Percentiles rank a stretch among this genome's conserved stretches.
Evolutionary conservation across 768 basidiomycete species (phyloP).

Genomic region (Naganishia onofrii): DNA sequence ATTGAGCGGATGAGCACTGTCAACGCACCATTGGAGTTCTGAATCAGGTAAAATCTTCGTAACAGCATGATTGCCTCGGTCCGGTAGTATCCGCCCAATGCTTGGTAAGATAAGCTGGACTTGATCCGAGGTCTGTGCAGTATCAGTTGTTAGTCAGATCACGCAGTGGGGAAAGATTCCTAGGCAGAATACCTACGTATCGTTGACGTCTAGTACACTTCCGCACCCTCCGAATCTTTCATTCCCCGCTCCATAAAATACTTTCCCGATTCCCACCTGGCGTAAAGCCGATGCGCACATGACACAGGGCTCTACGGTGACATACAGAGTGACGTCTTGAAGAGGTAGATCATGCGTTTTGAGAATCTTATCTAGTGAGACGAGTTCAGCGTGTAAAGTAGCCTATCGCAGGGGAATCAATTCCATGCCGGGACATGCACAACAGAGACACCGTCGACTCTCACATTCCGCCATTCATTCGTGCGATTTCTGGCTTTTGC

Average conservation of each 20-base stretch:
- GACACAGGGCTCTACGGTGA: constrained; percentile 98
- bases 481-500: constrained; percentile 88
- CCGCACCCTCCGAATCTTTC: constrained; percentile 96
- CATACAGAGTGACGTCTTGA: constrained; percentile 78
- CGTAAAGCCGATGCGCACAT: constrained; percentile 97
- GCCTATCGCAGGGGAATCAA: constrained; percentile 59
- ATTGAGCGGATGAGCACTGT: constrained; percentile 13
- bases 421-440: background rate
- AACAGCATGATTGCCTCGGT: constrained; percentile 84
- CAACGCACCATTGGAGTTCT: constrained; percentile 80
- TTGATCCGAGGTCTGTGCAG: constrained; percentile 10
- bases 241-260: constrained; percentile 90
- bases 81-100: constrained; percentile 70
- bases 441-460: constrained; percentile 33
- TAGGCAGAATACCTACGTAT: constrained; percentile 58
- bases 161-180: no score
- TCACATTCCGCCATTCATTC: constrained; percentile 86
- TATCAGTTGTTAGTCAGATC: background rate
- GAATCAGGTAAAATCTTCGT: constrained; percentile 84
- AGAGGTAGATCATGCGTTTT: constrained; percentile 59
- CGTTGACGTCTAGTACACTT: constrained; percentile 84
- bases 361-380: constrained; percentile 87
- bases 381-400: constrained; percentile 94
- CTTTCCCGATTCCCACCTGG: constrained; percentile 84
- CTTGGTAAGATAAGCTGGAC: constrained; percentile 57